Conservation (phyloP, 306 rosid species). For the Casuarina cunninghamiana region DNA sequence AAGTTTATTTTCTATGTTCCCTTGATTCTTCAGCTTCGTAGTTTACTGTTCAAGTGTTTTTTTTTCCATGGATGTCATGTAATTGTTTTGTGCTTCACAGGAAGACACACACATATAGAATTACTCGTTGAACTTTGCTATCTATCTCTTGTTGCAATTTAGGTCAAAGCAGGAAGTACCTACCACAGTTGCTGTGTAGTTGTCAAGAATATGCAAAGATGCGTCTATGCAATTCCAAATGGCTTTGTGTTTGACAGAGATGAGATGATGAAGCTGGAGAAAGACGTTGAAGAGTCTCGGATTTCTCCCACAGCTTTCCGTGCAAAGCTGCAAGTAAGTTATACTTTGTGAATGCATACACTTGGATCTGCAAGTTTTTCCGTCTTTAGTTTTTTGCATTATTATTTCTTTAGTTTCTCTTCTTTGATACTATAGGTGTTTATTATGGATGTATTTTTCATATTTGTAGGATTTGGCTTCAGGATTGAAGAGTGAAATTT, state of each 20-base stretch:
- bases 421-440: slow-evolving; percentile 15
- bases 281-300: slow-evolving; percentile 56
- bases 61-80: neutral
- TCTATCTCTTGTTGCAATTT: slow-evolving; percentile 29
- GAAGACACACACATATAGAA: no score
- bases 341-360: slow-evolving; percentile 6
- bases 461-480: slow-evolving; percentile 60
- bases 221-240: slow-evolving; percentile 82
- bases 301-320: slow-evolving; percentile 60
- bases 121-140: slow-evolving; percentile 10
- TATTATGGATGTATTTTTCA: slow-evolving; percentile 2
- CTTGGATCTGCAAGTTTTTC: slow-evolving; percentile 7
- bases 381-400: slow-evolving; percentile 4
- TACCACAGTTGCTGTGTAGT: slow-evolving; percentile 91
- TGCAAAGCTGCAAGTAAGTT: slow-evolving; percentile 67
- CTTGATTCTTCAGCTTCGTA: neutral
- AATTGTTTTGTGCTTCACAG: neutral
- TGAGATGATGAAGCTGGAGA: slow-evolving; percentile 65
- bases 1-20: neutral
- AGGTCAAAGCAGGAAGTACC: slow-evolving; percentile 77
- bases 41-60: slow-evolving; percentile 1
- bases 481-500: slow-evolving; percentile 69
- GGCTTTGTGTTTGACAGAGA: slow-evolving; percentile 44
- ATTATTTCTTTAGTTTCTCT: slow-evolving; percentile 20
- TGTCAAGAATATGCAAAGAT: slow-evolving; percentile 84